phyloP scores from a whole-genome alignment of 176 grass and related monocot genomes.

The Pontederia paniculata region DNA sequence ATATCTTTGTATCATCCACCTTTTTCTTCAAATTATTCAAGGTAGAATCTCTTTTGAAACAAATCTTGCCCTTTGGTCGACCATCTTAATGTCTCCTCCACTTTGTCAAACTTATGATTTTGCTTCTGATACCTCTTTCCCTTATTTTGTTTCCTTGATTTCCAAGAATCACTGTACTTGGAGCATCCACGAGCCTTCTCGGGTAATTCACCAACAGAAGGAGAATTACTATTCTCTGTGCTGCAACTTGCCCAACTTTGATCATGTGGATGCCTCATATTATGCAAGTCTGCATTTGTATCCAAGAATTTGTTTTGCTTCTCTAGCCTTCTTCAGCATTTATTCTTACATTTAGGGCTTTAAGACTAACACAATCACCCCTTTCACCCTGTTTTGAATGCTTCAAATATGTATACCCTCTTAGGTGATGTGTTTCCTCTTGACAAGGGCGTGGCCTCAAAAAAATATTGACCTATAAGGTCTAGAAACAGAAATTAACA shows the following conservation, averaged over 20 bases:
- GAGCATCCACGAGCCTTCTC: conserved; percentile 19
- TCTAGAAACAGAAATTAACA: conserved; percentile 45
- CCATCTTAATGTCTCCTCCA: conserved; percentile 9
- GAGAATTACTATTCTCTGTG: neutral
- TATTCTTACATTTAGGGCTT: conserved; percentile 6
- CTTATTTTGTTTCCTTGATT: neutral
- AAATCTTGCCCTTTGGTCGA: conserved; percentile 10
- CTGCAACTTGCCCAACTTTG: neutral
- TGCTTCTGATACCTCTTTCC: neutral
- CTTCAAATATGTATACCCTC: conserved; percentile 12
- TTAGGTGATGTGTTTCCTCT: conserved; percentile 6
- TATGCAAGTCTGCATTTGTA: no score
- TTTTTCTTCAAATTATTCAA: conserved; percentile 24
- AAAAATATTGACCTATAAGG: conserved; percentile 60
- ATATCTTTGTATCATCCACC: conserved; percentile 28
- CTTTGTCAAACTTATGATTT: neutral
- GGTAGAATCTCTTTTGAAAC: conserved; percentile 23
- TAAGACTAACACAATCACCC: conserved; percentile 5
- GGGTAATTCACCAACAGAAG: conserved; percentile 13
- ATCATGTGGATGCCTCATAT: neutral
- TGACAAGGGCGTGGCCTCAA: conserved; percentile 21
- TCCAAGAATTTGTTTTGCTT: conserved; percentile 16
- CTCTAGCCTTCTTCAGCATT: conserved; percentile 9
- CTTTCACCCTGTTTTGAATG: conserved; percentile 27
- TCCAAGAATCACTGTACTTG: conserved; percentile 14